These are phyloP conservation scores for Nicotiana paniculata DNA, from an alignment of 257 asterid genomes.

Conservation along the genomic window DNA sequence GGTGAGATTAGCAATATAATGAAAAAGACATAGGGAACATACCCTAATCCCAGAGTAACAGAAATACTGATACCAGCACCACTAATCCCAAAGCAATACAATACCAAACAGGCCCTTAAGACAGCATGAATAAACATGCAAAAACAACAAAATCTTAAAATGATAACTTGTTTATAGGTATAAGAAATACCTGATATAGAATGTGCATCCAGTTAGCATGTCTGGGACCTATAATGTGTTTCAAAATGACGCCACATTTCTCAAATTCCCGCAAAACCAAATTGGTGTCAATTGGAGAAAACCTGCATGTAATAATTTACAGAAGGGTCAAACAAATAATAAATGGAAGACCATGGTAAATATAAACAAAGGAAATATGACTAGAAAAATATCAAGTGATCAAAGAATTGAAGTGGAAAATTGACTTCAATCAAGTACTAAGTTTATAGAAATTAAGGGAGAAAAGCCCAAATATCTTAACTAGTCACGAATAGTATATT, in stretches of 20 bases:
- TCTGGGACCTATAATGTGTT: conserved; percentile 94
- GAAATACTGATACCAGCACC: background rate
- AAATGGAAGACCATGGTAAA: background rate
- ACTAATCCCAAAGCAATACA: background rate
- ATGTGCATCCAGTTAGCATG: conserved; percentile 98
- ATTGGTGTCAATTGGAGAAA: conserved; percentile 87
- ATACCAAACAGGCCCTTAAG: background rate
- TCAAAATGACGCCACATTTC: conserved; percentile 81
- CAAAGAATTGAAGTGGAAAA: background rate
- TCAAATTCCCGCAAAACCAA: conserved; percentile 87
- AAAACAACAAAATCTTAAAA: background rate
- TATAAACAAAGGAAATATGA: background rate
- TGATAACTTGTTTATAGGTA: background rate
- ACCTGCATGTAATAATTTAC: conserved; percentile 36
- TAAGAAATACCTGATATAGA: conserved; percentile 66
- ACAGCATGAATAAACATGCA: background rate
- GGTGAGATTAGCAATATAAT: background rate
- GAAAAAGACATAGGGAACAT: background rate
- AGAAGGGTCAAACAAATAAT: background rate
- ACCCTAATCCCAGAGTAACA: background rate
- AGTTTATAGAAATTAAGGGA: too few relatives aligned
- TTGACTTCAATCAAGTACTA: background rate
- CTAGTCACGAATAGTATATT: background rate
- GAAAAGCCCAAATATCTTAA: too few relatives aligned
- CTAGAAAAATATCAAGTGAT: background rate